Base-by-base conservation (phyloP, 805 yeast species). In the Saccharomycodes ludwigii region DNA sequence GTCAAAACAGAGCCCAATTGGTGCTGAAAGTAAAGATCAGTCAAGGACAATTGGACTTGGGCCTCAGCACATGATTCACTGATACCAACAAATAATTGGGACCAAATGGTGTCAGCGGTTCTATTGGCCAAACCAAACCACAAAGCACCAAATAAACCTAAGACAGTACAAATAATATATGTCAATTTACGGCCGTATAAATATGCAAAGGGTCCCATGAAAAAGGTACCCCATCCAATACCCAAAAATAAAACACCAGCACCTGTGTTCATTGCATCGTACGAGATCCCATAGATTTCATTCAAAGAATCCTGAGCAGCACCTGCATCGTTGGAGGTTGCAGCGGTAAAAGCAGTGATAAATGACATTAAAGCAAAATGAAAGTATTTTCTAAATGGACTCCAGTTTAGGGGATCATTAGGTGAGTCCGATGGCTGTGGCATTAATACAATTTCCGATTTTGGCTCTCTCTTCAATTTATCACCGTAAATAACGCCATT, bases 51-150 rank as follows among this genome's bases (percentile, higher is more conserved):
- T 59, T 65, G 85, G 38, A 71, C 81, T 36, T 71, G 76, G 18
- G 82, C 79, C 47, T 75, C 82, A 11, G 82, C 81, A 49, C 84
- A 74, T 4, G 82, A 73, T 52, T 81, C 94, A 26, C 78, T 65
- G 15, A 77, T 74, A n/a, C 91, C 91, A 13, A 77, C 82, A 52
- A 80, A 78, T 29, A 79, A 52, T 53, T 79, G 88, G 1, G 83
- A 75, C 83, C 83, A 76, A 25, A 79, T 68, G 1, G 83, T 69
- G 47, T 77, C 88, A 7, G 65, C 39, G 0, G 79, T 69, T 5
- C 43, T 51, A 26, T 56, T 66, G 15, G 76, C 58, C 22, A 58
- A 54, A 3, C 76, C 84, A 51, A 75, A 80, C 88, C 91, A 79
- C 5, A 72, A 54, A 20, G 77, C 71, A 12, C 88, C 88, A 18